Evolutionary conservation across 2,329 filamentous ascomycete species (phyloP), one percentile per base, ranked within the genome.

Genomic region (Samsoniella hepiali): DNA sequence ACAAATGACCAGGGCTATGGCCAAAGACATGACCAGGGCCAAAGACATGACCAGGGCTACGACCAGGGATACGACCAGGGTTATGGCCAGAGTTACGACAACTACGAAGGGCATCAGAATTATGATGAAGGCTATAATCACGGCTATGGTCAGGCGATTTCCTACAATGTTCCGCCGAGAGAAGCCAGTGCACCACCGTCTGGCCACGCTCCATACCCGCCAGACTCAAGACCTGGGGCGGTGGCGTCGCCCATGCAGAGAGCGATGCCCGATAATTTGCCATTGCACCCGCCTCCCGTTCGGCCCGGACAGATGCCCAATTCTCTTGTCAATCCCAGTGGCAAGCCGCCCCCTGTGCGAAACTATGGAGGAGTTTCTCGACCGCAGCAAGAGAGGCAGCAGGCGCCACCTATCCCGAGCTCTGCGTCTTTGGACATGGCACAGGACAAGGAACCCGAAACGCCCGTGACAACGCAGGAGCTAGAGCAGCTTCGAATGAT

Each of bases 391-490:
- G 70, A 72, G 31, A 71, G 70, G 29, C 69, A 69, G 32, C 69
- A 67, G 27, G 66, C 54, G 10, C 27, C 32, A 7, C 63, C 59
- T 44, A 32, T 49, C 54, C 47, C 70, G 63, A 47, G 44, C 58
- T 29, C 63, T 65, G 44, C 66, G 5, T 58, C 65, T n/a, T 13
- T 63, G 11, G 56, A 62, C 8, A 40, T 36, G 38, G 68, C 72
- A 3, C 40, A 58, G 40, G 44, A 50, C 4, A 56, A 50, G 34
- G 60, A 40, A 7, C 34, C 44, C 32, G 42, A 56, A 29, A 40
- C 47, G 15, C 74, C 89, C 0, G 88, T 98, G 4, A 97, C 93
- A 0, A 78, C 84, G 2, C 86, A 90, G 50, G 91, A 96, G 72
- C 80, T 99, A 8, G 90, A 96, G 68, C 82, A 83, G 29, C 78